phyloP scores from a whole-genome alignment of 208 protist genomes.

The Trypanosoma platydactyli region DNA sequence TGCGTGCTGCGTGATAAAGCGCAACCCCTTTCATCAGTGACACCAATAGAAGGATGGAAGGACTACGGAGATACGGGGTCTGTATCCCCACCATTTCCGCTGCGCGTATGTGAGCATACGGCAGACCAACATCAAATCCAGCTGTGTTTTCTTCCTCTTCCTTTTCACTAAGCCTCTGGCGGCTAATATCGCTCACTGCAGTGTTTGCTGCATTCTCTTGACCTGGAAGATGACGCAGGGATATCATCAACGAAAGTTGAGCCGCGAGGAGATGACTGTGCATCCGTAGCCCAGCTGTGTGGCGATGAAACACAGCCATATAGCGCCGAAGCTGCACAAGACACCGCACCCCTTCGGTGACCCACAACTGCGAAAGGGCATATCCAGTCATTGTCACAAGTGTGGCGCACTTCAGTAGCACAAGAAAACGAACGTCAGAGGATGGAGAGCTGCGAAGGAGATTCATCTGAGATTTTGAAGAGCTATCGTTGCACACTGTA shows the following conservation, averaged over 20 bases:
- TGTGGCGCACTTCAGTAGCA: conserved; percentile 51
- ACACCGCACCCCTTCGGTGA: conserved; percentile 31
- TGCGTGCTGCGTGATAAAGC: conserved; percentile 41
- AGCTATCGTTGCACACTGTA: background rate
- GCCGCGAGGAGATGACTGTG: conserved; percentile 57
- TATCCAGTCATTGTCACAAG: conserved; percentile 42
- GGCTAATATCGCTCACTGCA: background rate
- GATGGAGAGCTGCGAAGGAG: conserved; percentile 18
- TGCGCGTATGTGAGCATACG: conserved; percentile 56
- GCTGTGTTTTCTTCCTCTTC: conserved; percentile 23
- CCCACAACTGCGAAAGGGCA: conserved; percentile 40
- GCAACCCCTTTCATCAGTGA: conserved; percentile 56
- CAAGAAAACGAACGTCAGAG: conserved; percentile 49
- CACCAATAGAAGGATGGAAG: conserved; percentile 29
- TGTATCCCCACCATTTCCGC: conserved; percentile 40
- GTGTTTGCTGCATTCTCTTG: background rate
- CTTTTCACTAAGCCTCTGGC: conserved; percentile 21
- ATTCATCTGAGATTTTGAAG: background rate
- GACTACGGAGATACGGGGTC: conserved; percentile 27
- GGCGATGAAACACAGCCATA: conserved; percentile 39
- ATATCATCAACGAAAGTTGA: conserved; percentile 37
- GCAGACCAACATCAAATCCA: conserved; percentile 59
- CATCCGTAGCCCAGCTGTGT: conserved; percentile 31
- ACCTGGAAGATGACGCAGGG: conserved; percentile 40
- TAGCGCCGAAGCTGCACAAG: conserved; percentile 47